phyloP scores from a whole-genome alignment of 345 rosid genomes.

The Raphanus sativus region DNA sequence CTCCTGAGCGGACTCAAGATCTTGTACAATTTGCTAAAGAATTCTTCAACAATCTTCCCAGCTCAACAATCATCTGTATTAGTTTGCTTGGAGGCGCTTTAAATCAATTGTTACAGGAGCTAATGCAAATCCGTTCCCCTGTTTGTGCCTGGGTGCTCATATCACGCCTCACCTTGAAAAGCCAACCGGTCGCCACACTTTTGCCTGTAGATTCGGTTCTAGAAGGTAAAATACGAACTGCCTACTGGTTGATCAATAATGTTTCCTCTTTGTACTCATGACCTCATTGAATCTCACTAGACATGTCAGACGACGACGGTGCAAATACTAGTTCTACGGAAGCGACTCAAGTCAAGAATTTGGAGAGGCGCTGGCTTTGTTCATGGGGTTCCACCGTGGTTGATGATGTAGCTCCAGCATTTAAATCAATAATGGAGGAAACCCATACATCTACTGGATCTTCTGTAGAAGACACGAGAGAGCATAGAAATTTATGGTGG shows the following conservation, averaged over 20 bases:
- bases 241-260: background rate
- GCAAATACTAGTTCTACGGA: conserved; percentile 38
- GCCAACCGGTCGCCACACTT: conserved; percentile 70
- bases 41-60: conserved; percentile 65
- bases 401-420: conserved; percentile 78
- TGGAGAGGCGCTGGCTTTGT: conserved; percentile 66
- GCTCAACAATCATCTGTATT: conserved; percentile 63
- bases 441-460: conserved; percentile 53
- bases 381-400: conserved; percentile 75
- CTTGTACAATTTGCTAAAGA: conserved; percentile 60
- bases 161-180: conserved; percentile 61
- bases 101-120: conserved; percentile 57
- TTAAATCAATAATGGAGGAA: conserved; percentile 73
- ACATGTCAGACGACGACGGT: conserved; percentile 51
- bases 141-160: conserved; percentile 70
- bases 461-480: conserved; percentile 58
- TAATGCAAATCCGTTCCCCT: conserved; percentile 50
- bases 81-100: conserved; percentile 65
- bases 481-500: conserved; percentile 73
- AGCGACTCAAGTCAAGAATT: conserved; percentile 34
- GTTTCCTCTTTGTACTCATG: conserved; percentile 22
- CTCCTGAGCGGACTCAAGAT: conserved; percentile 64
- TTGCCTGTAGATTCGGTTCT: conserved; percentile 60
- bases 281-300: conserved; percentile 33
- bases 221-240: conserved; percentile 58